Percentiles rank a stretch among this genome's conserved stretches.
Conservation (phyloP, 768 basidiomycete species). For the Leccinum obscurum region DNA sequence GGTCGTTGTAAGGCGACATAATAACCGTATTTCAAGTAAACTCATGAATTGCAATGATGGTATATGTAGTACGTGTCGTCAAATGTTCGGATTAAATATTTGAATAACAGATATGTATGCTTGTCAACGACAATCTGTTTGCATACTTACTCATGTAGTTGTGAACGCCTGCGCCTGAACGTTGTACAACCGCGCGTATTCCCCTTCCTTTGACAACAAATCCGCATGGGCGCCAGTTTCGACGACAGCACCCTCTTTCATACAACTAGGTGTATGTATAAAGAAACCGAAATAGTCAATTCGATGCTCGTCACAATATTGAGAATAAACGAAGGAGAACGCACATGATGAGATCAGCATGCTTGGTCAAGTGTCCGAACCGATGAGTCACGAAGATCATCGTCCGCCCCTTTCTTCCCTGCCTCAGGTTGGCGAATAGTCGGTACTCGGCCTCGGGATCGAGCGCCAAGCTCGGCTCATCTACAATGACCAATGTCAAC, state of each 20-base stretch:
- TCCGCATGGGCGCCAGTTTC: constrained; percentile 37
- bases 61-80: too few relatives aligned
- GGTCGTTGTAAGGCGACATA: too few relatives aligned
- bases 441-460: constrained; percentile 38
- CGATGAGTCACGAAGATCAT: constrained; percentile 44
- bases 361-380: constrained; percentile 38
- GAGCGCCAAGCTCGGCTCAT: constrained; percentile 41
- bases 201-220: constrained; percentile 30
- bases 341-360: constrained; percentile 40
- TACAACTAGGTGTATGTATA: constrained; percentile 24
- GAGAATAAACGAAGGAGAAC: constrained; percentile 10
- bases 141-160: background rate
- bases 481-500: constrained; percentile 34
- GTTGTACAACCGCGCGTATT: constrained; percentile 36
- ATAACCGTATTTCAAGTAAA: too few relatives aligned
- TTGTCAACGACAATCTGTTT: too few relatives aligned
- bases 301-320: background rate
- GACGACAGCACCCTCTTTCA: constrained; percentile 33
- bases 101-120: too few relatives aligned
- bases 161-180: constrained; percentile 34
- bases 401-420: constrained; percentile 34
- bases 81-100: too few relatives aligned
- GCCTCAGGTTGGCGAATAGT: constrained; percentile 31
- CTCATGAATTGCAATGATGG: too few relatives aligned
- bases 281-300: background rate